Base-by-base conservation (phyloP, 345 rosid genomes). In the Sisymbrium altissimum region DNA sequence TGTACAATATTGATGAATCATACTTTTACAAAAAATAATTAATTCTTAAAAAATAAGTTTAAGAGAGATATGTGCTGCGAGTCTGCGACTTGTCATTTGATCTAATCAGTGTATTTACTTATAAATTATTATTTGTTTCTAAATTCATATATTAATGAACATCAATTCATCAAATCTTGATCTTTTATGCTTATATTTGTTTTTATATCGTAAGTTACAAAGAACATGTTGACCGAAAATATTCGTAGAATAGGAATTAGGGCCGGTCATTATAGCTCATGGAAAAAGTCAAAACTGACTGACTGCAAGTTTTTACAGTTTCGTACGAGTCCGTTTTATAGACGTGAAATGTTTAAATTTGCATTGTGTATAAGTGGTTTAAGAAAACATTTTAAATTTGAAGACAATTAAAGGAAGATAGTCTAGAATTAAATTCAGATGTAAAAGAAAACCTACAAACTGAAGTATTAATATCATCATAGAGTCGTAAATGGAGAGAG, bases 151-250 rank as follows among this genome's bases (percentile, higher is more conserved):
- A n/a, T n/a, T 15, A 7, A n/a, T n/a, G 4, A 15, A 15, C 14
- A n/a, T n/a, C 18, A 2, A 6, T 15, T 54, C 60, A 30, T n/a
- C 49, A 23, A 38, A 13, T 25, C 4, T 41, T 25, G 12, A 27
- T n/a, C n/a, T 41, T 41, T 41, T 13, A 33, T 8, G 2, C 9
- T 18, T 13, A 58, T 21, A 46, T 36, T 3, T 6, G 55, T 21
- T 10, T 19, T 10, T 49, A 13, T 13, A 7, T 61, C 5, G 35
- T 40, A 39, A 58, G 18, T 18, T 40, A 40, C 3, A 45, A 64
- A 49, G 17, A 32, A 64, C 7, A 30, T 32, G 72, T 68, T 39
- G 68, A 60, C 68, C 32, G n/a, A 60, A 39, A 71, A 14, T 9
- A 33, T 29, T 54, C 45, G 43, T 43, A 11, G 32, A 19, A 10